These are phyloP conservation scores for Pythium oligandrum DNA, from an alignment of 352 stramenopile genomes.

Conservation along the genomic window DNA sequence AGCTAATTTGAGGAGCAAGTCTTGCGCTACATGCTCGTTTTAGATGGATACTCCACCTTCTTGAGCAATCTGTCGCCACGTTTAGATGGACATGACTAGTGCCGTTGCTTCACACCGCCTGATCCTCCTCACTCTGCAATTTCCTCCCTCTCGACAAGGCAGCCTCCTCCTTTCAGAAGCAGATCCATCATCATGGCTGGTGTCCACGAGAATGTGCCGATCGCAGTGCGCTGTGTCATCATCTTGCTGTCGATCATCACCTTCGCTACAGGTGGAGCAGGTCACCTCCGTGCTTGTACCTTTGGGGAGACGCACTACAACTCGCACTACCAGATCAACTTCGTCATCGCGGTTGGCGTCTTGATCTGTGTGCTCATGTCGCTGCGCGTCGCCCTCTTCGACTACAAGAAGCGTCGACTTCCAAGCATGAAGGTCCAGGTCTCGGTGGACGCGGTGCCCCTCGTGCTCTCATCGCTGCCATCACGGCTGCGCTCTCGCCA, in stretches of 20 bases:
- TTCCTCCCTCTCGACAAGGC: too few relatives aligned
- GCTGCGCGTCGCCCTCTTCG: conserved; percentile 41
- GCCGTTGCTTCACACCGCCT: too few relatives aligned
- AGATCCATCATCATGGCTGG: conserved; percentile 17
- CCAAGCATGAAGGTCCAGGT: conserved; percentile 33
- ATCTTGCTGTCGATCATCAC: conserved; percentile 41
- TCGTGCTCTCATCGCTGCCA: conserved; percentile 49
- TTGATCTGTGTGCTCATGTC: conserved; percentile 30
- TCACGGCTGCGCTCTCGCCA: conserved; percentile 46
- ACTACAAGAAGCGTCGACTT: conserved; percentile 47
- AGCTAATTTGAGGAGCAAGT: too few relatives aligned
- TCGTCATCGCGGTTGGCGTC: conserved; percentile 37
- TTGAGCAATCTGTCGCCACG: too few relatives aligned
- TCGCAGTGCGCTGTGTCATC: conserved; percentile 33
- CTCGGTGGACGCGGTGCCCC: conserved; percentile 42
- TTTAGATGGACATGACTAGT: too few relatives aligned
- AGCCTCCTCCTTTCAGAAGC: too few relatives aligned
- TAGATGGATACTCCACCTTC: too few relatives aligned
- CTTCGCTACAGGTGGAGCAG: conserved; percentile 25
- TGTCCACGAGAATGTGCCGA: conserved; percentile 32
- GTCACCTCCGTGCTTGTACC: conserved; percentile 47
- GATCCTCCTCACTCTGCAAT: too few relatives aligned
- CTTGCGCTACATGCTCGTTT: too few relatives aligned
- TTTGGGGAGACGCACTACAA: conserved; percentile 48
- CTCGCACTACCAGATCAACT: conserved; percentile 52